phyloP scores from a whole-genome alignment of 441 rosid genomes.

The Adansonia grandidieri region DNA sequence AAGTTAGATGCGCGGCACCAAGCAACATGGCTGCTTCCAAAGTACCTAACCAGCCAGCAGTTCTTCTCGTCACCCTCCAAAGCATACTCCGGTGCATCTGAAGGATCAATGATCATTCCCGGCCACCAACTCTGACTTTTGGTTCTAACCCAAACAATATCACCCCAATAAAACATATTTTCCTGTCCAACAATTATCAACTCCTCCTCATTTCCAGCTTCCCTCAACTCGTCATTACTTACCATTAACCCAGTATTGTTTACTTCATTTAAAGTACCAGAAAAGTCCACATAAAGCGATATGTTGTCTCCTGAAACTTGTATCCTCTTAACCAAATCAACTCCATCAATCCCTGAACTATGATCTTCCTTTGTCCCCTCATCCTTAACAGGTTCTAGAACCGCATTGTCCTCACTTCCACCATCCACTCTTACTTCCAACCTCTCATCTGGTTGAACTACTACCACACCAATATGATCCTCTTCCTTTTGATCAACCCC shows the following conservation, averaged over 20 bases:
- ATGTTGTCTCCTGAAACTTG: conserved; percentile 59
- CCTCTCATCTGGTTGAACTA: conserved; percentile 1
- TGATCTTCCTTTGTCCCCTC: conserved; percentile 36
- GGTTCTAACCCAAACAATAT: conserved; percentile 75
- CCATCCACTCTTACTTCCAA: conserved; percentile 20
- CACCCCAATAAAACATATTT: conserved; percentile 51
- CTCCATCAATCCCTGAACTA: conserved; percentile 29
- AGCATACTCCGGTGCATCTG: conserved; percentile 36
- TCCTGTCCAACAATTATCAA: conserved; percentile 26
- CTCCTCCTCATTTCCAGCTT: conserved; percentile 30
- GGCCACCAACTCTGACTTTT: conserved; percentile 84
- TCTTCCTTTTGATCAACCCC: conserved; percentile 15
- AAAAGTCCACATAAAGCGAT: conserved; percentile 78
- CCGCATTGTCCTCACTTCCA: conserved; percentile 19
- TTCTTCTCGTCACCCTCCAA: conserved; percentile 36
- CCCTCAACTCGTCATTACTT: conserved; percentile 32
- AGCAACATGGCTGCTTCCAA: conserved; percentile 52
- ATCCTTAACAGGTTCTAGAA: conserved; percentile 21
- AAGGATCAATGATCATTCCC: conserved; percentile 64
- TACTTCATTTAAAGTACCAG: conserved; percentile 38
- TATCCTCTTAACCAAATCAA: conserved; percentile 45
- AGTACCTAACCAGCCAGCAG: conserved; percentile 33
- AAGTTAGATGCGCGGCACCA: conserved; percentile 62
- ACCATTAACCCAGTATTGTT: conserved; percentile 24
- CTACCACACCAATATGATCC: conserved; percentile 12